Evolutionary conservation across 2,329 filamentous ascomycete species (phyloP).

Genomic region (Didymellaceae sp.): DNA sequence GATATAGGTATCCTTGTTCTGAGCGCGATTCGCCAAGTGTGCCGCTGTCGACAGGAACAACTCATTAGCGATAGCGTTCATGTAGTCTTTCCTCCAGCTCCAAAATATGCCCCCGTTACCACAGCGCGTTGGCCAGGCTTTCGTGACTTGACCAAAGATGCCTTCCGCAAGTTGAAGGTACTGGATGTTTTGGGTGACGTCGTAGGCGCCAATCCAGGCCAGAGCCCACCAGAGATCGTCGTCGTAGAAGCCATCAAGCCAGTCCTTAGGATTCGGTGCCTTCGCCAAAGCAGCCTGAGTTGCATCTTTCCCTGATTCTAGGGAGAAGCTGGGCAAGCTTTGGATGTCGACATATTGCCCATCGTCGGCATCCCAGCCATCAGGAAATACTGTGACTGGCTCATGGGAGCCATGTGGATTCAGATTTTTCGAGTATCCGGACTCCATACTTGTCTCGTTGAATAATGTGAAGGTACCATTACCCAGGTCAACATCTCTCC

Average conservation of each 20-base stretch:
- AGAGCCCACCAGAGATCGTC: constrained; percentile 61
- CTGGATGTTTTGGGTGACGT: constrained; percentile 53
- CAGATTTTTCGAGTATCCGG: constrained; percentile 33
- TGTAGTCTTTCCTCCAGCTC: constrained; percentile 54
- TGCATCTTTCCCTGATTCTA: constrained; percentile 4
- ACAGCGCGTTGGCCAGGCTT: constrained; percentile 49
- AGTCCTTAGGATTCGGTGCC: constrained; percentile 33
- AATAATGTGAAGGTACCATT: constrained; percentile 17
- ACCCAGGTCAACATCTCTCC: constrained; percentile 7
- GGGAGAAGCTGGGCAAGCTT: constrained; percentile 15
- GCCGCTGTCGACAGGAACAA: constrained; percentile 63
- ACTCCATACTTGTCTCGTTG: constrained; percentile 14
- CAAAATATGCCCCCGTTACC: constrained; percentile 59
- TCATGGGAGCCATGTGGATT: constrained; percentile 23
- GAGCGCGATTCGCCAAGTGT: constrained; percentile 60
- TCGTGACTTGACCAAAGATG: constrained; percentile 57
- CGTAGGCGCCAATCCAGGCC: constrained; percentile 62
- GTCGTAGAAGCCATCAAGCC: constrained; percentile 58
- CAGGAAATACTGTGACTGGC: constrained; percentile 27
- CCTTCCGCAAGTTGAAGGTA: constrained; percentile 57
- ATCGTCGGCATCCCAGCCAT: constrained; percentile 23
- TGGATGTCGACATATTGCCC: constrained; percentile 19
- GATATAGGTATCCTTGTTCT: constrained; percentile 50
- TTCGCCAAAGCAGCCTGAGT: constrained; percentile 17
- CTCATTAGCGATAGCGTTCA: constrained; percentile 64